Base-by-base conservation (phyloP, 2,329 filamentous ascomycete species). In the Beauveria asiatica region DNA sequence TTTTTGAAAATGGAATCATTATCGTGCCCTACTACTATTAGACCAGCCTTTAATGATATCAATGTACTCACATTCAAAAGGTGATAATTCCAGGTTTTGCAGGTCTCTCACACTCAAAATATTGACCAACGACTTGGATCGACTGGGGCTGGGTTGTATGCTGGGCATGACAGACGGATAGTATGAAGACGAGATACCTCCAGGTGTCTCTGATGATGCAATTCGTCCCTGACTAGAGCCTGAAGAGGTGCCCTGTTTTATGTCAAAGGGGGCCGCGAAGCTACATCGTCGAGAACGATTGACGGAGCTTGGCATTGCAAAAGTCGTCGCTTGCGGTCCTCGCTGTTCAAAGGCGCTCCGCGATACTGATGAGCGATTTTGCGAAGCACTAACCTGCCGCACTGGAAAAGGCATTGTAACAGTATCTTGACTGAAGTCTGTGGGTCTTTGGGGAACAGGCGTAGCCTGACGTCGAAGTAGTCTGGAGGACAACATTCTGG, bases 101-200 rank as follows among this genome's bases (percentile, higher is more conserved):
- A 75, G 62, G 27, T 74, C 73, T 59, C 68, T 65, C 10, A 66
- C 60, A 13, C 67, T 69, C 13, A 75, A 65, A 54, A 63, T 65
- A 58, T 72, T 68, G 27, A 69, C 53, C 33, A 69, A 66, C 5
- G 63, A 60, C 21, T 63, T 64, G 8, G 71, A 70, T 16, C 64
- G 63, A 23, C 62, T 64, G 9, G 70, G 70, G 52, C 72, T 75
- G 8, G 72, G 66, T 39, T 70, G 69, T 57, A 73, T 69, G 57
- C 71, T 73, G 11, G 70, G 67, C 54, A 70, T 54, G 25, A 65
- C 67, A 8, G 73, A 74, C 41, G 69, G 67, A 61, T 74, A 74
- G 25, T 67, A 46, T 4, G 59, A 67, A 1, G 73, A 74, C 6
- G 72, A 74, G 27, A 67, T 62, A 33, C 64, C 67, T 13, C 70